Percentiles rank a stretch among this genome's conserved stretches.
These are phyloP conservation scores for Candida neerlandica DNA, from an alignment of 1,139 yeast genomes.

Conservation along the genomic window DNA sequence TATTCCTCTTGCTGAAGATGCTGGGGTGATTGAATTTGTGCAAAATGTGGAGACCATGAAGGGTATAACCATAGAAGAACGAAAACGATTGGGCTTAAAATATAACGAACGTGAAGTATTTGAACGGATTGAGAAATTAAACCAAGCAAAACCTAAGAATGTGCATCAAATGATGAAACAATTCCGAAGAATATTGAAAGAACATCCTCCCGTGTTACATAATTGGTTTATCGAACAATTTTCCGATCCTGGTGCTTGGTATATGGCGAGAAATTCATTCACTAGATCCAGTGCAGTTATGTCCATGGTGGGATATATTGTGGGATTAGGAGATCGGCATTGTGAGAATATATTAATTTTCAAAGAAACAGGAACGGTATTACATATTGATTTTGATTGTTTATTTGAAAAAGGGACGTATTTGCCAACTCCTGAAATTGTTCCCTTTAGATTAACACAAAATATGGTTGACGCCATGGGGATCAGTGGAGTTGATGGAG, in stretches of 20 bases:
- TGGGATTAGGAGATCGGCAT: constrained; percentile 94
- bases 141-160: constrained; percentile 26
- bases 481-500: constrained; percentile 86
- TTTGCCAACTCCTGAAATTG: constrained; percentile 82
- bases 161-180: constrained; percentile 23
- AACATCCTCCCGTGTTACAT: constrained; percentile 75
- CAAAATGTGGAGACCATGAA: constrained; percentile 81
- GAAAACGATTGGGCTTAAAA: constrained; percentile 38
- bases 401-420: constrained; percentile 82
- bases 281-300: constrained; percentile 88
- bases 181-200: constrained; percentile 35
- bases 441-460: constrained; percentile 89
- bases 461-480: constrained; percentile 94
- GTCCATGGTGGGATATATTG: constrained; percentile 94
- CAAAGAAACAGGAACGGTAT: constrained; percentile 72
- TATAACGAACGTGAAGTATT: constrained; percentile 38
- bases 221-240: constrained; percentile 88
- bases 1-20: constrained; percentile 79
- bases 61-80: constrained; percentile 55
- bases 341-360: constrained; percentile 85
- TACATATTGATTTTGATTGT: constrained; percentile 97
- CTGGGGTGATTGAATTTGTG: constrained; percentile 95
- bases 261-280: constrained; percentile 71
- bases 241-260: constrained; percentile 91
- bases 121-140: constrained; percentile 42